Evolutionary conservation across 1,284 basidiomycete genomes (phyloP).

Genomic region (Sphagnurus paluster): DNA sequence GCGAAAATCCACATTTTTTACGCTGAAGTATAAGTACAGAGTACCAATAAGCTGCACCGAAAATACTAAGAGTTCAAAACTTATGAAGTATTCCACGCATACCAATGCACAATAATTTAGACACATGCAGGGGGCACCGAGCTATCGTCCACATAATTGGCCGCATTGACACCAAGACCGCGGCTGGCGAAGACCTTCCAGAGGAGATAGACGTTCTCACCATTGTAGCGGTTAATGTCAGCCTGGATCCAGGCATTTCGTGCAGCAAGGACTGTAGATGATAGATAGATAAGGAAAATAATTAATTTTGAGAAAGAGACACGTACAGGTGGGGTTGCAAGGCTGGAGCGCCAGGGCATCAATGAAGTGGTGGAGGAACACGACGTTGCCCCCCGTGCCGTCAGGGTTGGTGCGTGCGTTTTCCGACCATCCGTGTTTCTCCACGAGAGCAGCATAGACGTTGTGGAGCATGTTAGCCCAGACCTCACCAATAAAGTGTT

Average conservation of each 20-base stretch:
- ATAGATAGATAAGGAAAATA: too few species aligned
- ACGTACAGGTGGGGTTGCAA: constrained; percentile 31
- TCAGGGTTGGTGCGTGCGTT: constrained; percentile 25
- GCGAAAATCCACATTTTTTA: too few species aligned
- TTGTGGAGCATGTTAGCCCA: constrained; percentile 46
- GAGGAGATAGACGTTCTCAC: constrained; percentile 41
- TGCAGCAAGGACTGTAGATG: constrained; percentile 25
- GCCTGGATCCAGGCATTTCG: constrained; percentile 49
- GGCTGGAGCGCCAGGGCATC: constrained; percentile 30
- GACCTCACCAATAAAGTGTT: constrained; percentile 37
- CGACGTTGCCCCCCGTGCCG: constrained; percentile 30
- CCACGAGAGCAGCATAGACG: constrained; percentile 39
- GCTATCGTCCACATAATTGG: constrained; percentile 7
- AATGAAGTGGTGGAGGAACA: constrained; percentile 31
- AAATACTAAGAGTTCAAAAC: too few species aligned
- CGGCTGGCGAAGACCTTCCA: constrained; percentile 46
- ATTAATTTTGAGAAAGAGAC: not conserved
- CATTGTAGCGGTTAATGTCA: too few species aligned
- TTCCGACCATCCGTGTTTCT: constrained; percentile 23
- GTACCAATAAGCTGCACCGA: too few species aligned
- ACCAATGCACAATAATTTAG: too few species aligned
- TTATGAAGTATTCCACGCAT: too few species aligned
- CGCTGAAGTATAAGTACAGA: too few species aligned
- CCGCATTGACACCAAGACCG: constrained; percentile 41
- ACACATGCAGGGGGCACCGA: constrained; percentile 12